phyloP scores from a whole-genome alignment of 2,329 filamentous ascomycete species.

The Berkeleyomyces basicola region DNA sequence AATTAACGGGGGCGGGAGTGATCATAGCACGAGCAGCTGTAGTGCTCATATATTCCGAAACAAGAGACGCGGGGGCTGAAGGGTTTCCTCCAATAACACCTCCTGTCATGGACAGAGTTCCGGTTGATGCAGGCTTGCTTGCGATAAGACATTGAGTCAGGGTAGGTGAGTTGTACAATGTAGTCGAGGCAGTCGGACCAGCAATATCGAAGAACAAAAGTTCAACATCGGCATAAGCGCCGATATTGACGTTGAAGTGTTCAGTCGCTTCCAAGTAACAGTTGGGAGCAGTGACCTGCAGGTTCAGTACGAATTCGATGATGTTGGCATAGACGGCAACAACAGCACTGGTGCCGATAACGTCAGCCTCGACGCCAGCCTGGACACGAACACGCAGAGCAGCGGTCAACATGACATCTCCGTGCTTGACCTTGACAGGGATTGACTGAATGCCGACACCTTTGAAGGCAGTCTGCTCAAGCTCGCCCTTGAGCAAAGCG shows the following conservation, averaged over 20 bases:
- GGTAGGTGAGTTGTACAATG: slow-evolving; percentile 23
- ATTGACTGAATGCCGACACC: slow-evolving; percentile 27
- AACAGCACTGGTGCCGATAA: slow-evolving; percentile 27
- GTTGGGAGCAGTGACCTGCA: slow-evolving; percentile 21
- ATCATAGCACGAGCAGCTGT: background rate
- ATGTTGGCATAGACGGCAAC: slow-evolving; percentile 34
- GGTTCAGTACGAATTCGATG: slow-evolving; percentile 32
- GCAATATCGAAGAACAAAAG: slow-evolving; percentile 24
- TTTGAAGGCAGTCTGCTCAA: slow-evolving; percentile 31
- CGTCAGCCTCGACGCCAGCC: slow-evolving; percentile 24
- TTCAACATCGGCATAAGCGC: slow-evolving; percentile 23
- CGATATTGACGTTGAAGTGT: slow-evolving; percentile 25
- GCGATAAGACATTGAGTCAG: slow-evolving; percentile 22
- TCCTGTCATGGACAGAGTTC: background rate
- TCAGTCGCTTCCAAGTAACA: slow-evolving; percentile 24
- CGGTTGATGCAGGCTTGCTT: slow-evolving; percentile 5
- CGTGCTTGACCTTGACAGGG: slow-evolving; percentile 30
- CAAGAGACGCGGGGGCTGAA: background rate
- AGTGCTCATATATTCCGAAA: background rate
- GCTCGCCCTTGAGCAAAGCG: slow-evolving; percentile 26
- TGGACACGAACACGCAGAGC: slow-evolving; percentile 34
- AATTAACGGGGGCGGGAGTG: background rate
- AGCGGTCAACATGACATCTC: slow-evolving; percentile 31
- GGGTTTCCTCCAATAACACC: background rate
- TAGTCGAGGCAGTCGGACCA: slow-evolving; percentile 26